Evolutionary conservation across 257 asterid species (phyloP), one percentile per base, ranked within the genome.

Genomic region (Fraxinus excelsior): DNA sequence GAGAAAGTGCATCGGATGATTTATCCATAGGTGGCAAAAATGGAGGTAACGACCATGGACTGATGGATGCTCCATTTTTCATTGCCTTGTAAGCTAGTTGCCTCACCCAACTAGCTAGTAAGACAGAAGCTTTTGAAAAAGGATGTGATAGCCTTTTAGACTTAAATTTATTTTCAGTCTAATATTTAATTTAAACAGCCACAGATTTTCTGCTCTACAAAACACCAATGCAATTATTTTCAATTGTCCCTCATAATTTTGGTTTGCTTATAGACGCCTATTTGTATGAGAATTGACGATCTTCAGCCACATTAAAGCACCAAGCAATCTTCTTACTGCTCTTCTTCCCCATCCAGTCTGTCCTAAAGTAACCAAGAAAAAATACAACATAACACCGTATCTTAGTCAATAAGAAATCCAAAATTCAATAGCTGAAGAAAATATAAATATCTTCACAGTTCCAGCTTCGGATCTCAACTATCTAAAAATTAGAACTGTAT

Each of bases 401-500:
- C 68, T 29, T 23, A 3, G 26, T 25, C 68, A 62, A 23, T 23
- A 13, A 60, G 25, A 18, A 23, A 25, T 13, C n/a, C 46, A 51
- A 38, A 67, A 70, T 31, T 9, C 72, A 21, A 65, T 29, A 71
- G 56, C 19, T 70, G 67, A 29, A 56, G n/a, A 0, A 10, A 7
- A 5, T 3, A 6, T 28, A 68, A 29, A 72, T 73, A 81, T 75
- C 78, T 75, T 69, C 16, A 75, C 4, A 53, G 67, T 25, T 75
- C 75, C 12, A 58, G 31, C 26, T 44, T 78, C 42, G 23, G 25
- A 82, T 79, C 75, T 76, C n/a, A 32, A 73, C 18, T 23, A 76
- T 49, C 13, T 78, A 73, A 71, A 62, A 66, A 76, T 76, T 40
- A 7, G 11, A 65, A 73, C 79, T 21, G 42, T 38, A 51, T 25